Evolutionary conservation across 2,329 filamentous ascomycete species (phyloP).

Genomic region (Emmonsiellopsis sp.): DNA sequence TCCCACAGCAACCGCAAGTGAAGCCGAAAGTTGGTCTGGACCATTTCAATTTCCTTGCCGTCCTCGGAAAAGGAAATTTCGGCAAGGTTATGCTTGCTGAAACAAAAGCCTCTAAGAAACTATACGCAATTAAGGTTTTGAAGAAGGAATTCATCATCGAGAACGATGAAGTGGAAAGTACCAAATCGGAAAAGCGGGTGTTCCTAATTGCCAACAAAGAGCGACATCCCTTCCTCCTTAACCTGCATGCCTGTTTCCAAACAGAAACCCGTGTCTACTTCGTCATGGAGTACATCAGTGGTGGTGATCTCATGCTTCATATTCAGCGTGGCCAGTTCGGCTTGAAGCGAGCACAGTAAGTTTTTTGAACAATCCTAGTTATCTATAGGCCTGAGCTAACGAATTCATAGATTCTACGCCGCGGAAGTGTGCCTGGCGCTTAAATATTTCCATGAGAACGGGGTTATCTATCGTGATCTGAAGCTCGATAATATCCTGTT

Average conservation of each 20-base stretch:
- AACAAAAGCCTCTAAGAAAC: constrained; percentile 80
- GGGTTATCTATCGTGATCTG: constrained; percentile 85
- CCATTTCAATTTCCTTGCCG: constrained; percentile 98
- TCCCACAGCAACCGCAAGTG: constrained; percentile 24
- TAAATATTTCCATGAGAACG: constrained; percentile 99
- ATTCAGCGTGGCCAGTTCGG: constrained; percentile 96
- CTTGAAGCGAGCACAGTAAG: constrained; percentile 88
- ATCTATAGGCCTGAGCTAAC: not conserved
- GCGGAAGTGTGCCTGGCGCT: constrained; percentile 93
- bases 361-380: constrained; percentile 16
- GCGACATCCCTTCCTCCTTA: constrained; percentile 89
- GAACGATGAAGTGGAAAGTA: constrained; percentile 98
- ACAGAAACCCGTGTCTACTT: constrained; percentile 98
- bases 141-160: constrained; percentile 99
- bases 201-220: constrained; percentile 97
- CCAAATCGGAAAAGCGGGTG: constrained; percentile 92
- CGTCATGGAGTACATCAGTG: constrained; percentile 98
- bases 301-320: constrained; percentile 97
- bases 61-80: constrained; percentile 97
- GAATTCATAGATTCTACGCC: constrained; percentile 70
- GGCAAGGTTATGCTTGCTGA: constrained; percentile 99
- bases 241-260: constrained; percentile 95
- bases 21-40: constrained; percentile 77
- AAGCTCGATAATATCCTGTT: constrained; percentile 85
- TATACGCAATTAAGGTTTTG: constrained; percentile 97